phyloP scores from a whole-genome alignment of 176 grass and related monocot genomes.

The Pharus latifolius region DNA sequence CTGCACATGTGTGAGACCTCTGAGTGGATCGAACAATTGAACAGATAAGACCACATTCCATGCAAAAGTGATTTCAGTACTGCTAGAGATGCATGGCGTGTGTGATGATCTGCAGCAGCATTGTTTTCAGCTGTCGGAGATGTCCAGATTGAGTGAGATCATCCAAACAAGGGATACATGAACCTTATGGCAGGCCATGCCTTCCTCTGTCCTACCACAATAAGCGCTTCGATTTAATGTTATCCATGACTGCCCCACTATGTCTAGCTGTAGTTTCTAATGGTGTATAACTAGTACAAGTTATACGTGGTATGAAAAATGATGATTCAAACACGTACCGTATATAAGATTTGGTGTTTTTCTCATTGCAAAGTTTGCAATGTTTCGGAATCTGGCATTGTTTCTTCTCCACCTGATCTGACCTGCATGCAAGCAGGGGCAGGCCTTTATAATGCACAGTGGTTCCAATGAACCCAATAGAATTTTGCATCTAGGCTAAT shows the following conservation, averaged over 20 bases:
- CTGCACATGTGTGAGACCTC: no score
- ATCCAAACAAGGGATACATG: background rate
- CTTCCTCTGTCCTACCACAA: constrained; percentile 5
- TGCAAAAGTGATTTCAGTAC: background rate
- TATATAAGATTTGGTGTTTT: no score
- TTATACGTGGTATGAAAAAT: no score
- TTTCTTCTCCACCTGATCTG: background rate
- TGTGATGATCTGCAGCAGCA: background rate
- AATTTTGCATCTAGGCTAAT: no score
- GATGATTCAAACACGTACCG: no score
- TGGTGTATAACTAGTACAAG: no score
- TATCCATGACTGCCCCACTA: background rate
- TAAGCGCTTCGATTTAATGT: background rate
- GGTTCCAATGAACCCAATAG: no score
- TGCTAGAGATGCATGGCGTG: background rate
- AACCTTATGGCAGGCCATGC: constrained; percentile 27
- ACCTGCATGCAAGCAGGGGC: background rate
- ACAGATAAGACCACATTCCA: background rate
- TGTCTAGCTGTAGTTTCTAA: no score
- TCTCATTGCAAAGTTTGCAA: no score
- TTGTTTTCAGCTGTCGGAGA: background rate
- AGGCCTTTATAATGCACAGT: no score
- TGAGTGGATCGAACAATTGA: background rate
- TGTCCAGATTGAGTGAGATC: background rate
- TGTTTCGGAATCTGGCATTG: no score